These are phyloP conservation scores for Globisporangium takayamanum DNA, from an alignment of 352 stramenopile species.

Conservation along the genomic window DNA sequence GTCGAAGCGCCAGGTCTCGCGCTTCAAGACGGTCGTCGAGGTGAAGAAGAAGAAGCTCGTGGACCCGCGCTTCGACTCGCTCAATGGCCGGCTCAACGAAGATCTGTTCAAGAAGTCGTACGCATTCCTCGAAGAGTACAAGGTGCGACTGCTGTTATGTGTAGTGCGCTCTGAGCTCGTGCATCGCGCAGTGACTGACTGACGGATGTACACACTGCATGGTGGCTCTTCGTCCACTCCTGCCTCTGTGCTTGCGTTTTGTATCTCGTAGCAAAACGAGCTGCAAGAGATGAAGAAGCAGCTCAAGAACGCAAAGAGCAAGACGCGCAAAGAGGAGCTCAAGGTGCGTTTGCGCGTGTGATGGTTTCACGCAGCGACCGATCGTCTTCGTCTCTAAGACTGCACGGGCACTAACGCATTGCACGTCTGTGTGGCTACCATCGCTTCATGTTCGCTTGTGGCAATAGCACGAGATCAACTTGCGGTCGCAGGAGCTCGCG, in stretches of 20 bases:
- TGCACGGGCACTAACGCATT: not conserved
- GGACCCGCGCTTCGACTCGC: conserved; percentile 86
- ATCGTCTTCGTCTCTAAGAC: not conserved
- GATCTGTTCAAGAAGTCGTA: conserved; percentile 87
- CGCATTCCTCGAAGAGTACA: conserved; percentile 87
- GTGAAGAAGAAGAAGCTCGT: conserved; percentile 63
- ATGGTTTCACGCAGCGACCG: not conserved
- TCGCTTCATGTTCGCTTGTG: not conserved
- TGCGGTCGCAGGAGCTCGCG: conserved; percentile 56
- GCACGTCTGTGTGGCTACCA: not conserved
- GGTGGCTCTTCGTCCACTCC: not conserved
- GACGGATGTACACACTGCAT: not conserved
- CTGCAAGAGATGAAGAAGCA: conserved; percentile 82
- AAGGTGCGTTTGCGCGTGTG: conserved; percentile 36
- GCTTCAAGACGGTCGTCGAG: conserved; percentile 77
- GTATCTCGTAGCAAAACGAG: conserved; percentile 45
- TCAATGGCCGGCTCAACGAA: conserved; percentile 83
- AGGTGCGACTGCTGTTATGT: conserved; percentile 20
- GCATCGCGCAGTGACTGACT: not conserved
- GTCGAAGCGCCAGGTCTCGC: conserved; percentile 75
- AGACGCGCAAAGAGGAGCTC: conserved; percentile 62
- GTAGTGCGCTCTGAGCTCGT: too few species aligned
- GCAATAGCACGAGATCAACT: conserved; percentile 54
- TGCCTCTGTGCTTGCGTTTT: not conserved
- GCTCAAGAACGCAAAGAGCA: conserved; percentile 60